Evolutionary conservation across 148 eudicot species (phyloP).

Genomic region (Tetragonia tetragonoides): DNA sequence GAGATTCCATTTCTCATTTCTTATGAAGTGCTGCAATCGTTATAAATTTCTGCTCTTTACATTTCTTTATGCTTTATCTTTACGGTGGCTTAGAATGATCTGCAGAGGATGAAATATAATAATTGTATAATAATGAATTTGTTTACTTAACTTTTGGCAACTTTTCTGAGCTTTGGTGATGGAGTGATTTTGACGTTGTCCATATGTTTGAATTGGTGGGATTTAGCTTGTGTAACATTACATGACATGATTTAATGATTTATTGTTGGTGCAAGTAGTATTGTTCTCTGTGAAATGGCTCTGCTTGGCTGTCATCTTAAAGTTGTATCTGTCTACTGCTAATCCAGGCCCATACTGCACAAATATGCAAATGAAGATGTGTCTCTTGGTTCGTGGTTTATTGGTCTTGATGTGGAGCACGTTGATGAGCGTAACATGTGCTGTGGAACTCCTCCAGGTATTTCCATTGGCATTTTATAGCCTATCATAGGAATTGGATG

Average conservation of each 20-base stretch:
- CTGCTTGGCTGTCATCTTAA: not conserved
- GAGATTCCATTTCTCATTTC: constrained; percentile 23
- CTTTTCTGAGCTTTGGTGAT: not conserved
- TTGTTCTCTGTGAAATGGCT: not conserved
- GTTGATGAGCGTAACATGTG: constrained; percentile 90
- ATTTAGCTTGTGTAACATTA: not conserved
- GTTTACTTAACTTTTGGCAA: not conserved
- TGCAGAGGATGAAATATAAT: not conserved
- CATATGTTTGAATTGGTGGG: not conserved
- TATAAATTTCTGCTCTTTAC: not conserved
- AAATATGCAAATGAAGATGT: constrained; percentile 95
- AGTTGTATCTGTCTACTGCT: constrained; percentile 7
- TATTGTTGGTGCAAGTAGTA: not conserved
- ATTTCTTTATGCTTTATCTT: not conserved
- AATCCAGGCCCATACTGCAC: constrained; percentile 75
- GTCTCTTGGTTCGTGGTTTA: constrained; percentile 90
- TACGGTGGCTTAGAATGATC: not conserved
- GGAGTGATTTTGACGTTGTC: not conserved
- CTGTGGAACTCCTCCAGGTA: constrained; percentile 99
- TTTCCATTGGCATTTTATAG: not conserved
- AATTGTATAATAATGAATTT: not conserved
- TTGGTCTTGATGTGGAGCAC: constrained; percentile 93
- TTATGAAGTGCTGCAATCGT: constrained; percentile 20
- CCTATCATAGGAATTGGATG: not conserved
- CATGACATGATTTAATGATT: not conserved